Evolutionary conservation across 257 asterid species (phyloP), one percentile per base, ranked within the genome.

Genomic region (Rubia yunnanensis): DNA sequence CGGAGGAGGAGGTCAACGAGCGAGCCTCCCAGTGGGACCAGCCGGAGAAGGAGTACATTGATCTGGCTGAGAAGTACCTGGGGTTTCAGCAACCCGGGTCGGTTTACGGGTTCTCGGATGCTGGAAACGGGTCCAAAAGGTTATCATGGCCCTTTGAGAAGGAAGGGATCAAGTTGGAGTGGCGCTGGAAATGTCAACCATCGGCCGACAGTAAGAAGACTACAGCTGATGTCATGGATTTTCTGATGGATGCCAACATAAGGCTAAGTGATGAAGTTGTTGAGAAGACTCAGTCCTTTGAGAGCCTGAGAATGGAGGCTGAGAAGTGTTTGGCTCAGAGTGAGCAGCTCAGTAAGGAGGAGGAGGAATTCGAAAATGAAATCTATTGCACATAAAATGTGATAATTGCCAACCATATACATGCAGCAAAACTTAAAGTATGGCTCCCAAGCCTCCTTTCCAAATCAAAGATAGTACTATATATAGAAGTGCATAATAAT

Each of bases 161-260:
- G 81, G 95, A 83, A 82, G 95, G 95, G 38, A 86, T 80, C n/a
- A 87, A 86, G 76, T 81, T 92, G 69, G 99, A 92, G 73, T 89
- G 99, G 98, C 88, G 96, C 64, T 92, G 98, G 98, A 92, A 89
- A 63, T 86, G 95, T 74, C 91, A 86, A 58, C 88, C 86, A 63
- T 81, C 94, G 22, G 55, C 73, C 4, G 32, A 80, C 74, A 82
- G 82, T 75, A 81, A 83, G 77, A 79, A 79, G 66, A 84, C 79
- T 31, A 87, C 95, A 11, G 92, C 80, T 41, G 89, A 82, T 60
- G 71, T 89, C 72, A 75, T 92, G 88, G 88, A 87, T 73, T 92
- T 92, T 79, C 96, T 92, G 65, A 83, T 92, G 99, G 99, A 87
- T 78, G 76, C 99, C 65, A 92, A 89, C 74, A 84, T 87, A 66